These are phyloP conservation scores for Odontarrhena argentea DNA, from an alignment of 345 rosid genomes.

Conservation along the genomic window DNA sequence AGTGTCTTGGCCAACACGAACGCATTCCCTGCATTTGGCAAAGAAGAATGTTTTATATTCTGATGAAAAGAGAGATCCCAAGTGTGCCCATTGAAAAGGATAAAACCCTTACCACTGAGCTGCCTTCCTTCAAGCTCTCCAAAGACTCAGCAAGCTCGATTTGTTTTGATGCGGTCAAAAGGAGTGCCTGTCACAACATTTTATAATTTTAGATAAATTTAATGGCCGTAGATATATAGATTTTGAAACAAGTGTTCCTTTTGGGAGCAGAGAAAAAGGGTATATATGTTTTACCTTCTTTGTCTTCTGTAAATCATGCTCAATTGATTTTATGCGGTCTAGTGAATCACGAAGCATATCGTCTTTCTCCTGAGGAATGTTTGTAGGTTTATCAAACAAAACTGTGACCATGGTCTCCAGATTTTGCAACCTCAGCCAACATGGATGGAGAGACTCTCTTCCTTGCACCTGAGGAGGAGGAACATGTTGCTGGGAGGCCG, in stretches of 20 bases:
- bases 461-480: slow-evolving; percentile 50
- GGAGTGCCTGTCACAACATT: slow-evolving; percentile 59
- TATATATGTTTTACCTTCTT: slow-evolving; percentile 51
- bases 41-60: slow-evolving; percentile 13
- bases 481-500: slow-evolving; percentile 42
- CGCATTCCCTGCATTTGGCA: slow-evolving; percentile 49
- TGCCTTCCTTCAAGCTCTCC: slow-evolving; percentile 62
- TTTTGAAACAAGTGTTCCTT: slow-evolving; percentile 2
- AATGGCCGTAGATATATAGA: neutral
- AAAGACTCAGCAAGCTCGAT: slow-evolving; percentile 84
- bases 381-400: slow-evolving; percentile 60
- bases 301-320: slow-evolving; percentile 86
- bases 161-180: slow-evolving; percentile 90
- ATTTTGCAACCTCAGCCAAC: slow-evolving; percentile 81
- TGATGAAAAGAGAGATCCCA: slow-evolving; percentile 5
- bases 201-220: neutral
- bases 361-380: slow-evolving; percentile 89
- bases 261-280: slow-evolving; percentile 13
- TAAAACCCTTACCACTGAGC: slow-evolving; percentile 53
- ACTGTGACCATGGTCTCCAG: slow-evolving; percentile 75
- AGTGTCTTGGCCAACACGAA: slow-evolving; percentile 76
- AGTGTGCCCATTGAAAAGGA: neutral
- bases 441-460: slow-evolving; percentile 57
- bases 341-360: slow-evolving; percentile 78
- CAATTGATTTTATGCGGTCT: slow-evolving; percentile 79